Evolutionary conservation across 2,329 filamentous ascomycete genomes (phyloP).

Genomic region (Sarocladium oryzae): DNA sequence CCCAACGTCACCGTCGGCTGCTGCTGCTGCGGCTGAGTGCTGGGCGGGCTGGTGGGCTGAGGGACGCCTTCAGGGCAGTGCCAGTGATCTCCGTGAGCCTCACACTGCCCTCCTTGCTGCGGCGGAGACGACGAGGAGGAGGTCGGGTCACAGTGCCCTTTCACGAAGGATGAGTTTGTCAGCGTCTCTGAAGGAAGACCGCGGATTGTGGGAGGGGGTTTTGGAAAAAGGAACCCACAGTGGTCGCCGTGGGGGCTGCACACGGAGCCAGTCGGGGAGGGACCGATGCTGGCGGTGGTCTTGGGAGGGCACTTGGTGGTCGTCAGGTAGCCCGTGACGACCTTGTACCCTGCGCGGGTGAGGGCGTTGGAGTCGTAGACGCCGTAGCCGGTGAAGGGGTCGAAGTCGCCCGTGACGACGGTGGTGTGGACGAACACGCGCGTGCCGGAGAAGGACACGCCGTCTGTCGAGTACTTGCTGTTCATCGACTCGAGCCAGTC

Average conservation of each 20-base stretch:
- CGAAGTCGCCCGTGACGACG: conserved; percentile 11
- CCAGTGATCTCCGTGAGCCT: conserved; percentile 9
- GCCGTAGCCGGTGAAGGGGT: conserved; percentile 17
- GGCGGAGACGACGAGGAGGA: background rate
- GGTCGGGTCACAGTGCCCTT: conserved; percentile 12
- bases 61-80: conserved; percentile 10
- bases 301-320: conserved; percentile 7
- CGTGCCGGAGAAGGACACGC: conserved; percentile 14
- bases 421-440: conserved; percentile 16
- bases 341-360: conserved; percentile 15
- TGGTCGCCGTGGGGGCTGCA: conserved; percentile 13
- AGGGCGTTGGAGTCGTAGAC: conserved; percentile 17
- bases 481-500: conserved; percentile 17
- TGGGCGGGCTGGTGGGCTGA: background rate
- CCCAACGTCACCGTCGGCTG: too few relatives aligned
- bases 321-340: conserved; percentile 12
- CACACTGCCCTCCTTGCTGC: background rate
- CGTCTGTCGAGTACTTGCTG: conserved; percentile 16
- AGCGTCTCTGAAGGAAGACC: background rate
- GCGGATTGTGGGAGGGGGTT: too few relatives aligned
- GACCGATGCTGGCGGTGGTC: conserved; percentile 10
- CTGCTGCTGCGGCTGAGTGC: too few relatives aligned
- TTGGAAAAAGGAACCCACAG: conserved; percentile 11
- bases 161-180: background rate
- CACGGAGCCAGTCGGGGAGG: conserved; percentile 13